A percentile compares a stretch with the other conserved stretches of the same genome.
phyloP scores from a whole-genome alignment of 345 rosid genomes.

The Salix exigua region DNA sequence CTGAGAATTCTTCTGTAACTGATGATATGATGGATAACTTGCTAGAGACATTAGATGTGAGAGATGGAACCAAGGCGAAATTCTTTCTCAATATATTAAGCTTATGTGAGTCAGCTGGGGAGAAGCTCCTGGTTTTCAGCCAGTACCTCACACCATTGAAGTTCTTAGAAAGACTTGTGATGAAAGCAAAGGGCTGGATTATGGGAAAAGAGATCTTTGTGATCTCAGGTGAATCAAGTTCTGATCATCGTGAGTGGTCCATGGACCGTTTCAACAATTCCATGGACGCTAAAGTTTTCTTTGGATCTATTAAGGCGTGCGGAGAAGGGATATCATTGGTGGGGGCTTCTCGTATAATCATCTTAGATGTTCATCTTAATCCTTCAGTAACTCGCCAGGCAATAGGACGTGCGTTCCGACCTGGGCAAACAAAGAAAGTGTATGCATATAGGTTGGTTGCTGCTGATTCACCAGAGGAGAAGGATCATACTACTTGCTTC shows the following conservation, averaged over 20 bases:
- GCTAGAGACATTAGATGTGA: conserved; percentile 42
- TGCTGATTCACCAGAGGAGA: conserved; percentile 77
- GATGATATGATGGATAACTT: conserved; percentile 58
- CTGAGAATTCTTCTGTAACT: conserved; percentile 31
- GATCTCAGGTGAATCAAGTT: conserved; percentile 68
- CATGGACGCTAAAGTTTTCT: conserved; percentile 65
- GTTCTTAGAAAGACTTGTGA: conserved; percentile 54
- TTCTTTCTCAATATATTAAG: conserved; percentile 66
- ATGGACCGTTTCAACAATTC: conserved; percentile 81
- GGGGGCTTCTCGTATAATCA: conserved; percentile 77
- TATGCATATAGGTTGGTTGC: conserved; percentile 66
- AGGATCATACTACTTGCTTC: conserved; percentile 54
- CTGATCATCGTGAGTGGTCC: conserved; percentile 64
- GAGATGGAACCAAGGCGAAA: conserved; percentile 74
- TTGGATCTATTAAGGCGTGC: conserved; percentile 89
- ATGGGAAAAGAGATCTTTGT: conserved; percentile 59
- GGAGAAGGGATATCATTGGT: conserved; percentile 96
- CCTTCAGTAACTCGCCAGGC: conserved; percentile 99
- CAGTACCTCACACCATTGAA: conserved; percentile 73
- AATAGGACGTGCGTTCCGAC: conserved; percentile 79
- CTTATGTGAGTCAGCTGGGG: conserved; percentile 60
- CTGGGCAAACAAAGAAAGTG: conserved; percentile 81
- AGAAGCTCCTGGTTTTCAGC: conserved; percentile 78
- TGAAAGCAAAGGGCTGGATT: conserved; percentile 56
- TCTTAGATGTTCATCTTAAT: conserved; percentile 82